Evolutionary conservation across 257 asterid genomes (phyloP).

Genomic region (Sherardia arvensis): DNA sequence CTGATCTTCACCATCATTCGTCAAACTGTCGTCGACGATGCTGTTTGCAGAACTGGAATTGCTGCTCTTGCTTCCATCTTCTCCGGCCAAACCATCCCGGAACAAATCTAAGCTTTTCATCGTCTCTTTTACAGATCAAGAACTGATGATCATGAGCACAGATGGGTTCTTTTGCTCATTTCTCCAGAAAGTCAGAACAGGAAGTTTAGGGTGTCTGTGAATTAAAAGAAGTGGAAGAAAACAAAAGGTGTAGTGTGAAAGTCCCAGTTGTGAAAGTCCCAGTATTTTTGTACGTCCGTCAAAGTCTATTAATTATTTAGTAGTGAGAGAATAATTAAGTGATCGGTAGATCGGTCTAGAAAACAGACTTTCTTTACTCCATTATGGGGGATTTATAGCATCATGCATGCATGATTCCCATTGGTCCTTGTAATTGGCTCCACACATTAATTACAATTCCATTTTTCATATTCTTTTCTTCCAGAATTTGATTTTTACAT

Average conservation of each 20-base stretch:
- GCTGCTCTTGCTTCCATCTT: conserved; percentile 1
- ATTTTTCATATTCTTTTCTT: neutral
- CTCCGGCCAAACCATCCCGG: neutral
- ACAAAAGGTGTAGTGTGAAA: conserved; percentile 15
- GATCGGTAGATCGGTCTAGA: conserved; percentile 14
- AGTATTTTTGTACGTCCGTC: conserved; percentile 1
- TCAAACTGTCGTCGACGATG: conserved; percentile 2
- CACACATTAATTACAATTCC: neutral
- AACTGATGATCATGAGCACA: neutral
- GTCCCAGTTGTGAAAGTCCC: too few relatives aligned
- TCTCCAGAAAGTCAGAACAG: neutral
- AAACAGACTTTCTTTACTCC: conserved; percentile 6
- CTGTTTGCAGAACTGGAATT: conserved; percentile 19
- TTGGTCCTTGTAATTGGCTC: neutral
- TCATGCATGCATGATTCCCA: conserved; percentile 12
- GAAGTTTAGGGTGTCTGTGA: neutral
- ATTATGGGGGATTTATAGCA: neutral
- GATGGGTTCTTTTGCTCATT: neutral
- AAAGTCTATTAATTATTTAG: neutral
- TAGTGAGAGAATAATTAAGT: neutral
- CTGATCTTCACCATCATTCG: neutral
- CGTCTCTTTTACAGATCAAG: neutral
- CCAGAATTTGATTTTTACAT: neutral
- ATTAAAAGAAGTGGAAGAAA: conserved; percentile 2
- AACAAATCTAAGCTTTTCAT: neutral